Evolutionary conservation across 805 yeast species (phyloP).

Genomic region (Ogataea degrootiae): DNA sequence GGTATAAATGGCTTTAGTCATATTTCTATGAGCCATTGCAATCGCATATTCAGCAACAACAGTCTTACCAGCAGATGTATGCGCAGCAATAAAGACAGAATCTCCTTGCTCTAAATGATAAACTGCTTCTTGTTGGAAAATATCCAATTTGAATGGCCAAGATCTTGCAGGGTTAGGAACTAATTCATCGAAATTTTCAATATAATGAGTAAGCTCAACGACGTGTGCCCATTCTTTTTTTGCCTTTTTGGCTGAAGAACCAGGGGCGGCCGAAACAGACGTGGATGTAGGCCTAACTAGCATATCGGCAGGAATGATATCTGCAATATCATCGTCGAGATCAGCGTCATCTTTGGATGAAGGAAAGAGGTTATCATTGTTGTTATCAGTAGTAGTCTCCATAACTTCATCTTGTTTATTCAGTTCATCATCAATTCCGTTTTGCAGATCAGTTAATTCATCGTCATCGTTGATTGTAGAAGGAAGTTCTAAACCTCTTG

Average conservation of each 20-base stretch:
- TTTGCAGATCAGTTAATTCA: slow-evolving; percentile 4
- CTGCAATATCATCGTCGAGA: slow-evolving; percentile 24
- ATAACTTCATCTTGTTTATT: slow-evolving; percentile 6
- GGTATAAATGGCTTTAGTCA: slow-evolving; percentile 91
- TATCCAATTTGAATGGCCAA: slow-evolving; percentile 94
- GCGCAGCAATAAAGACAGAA: slow-evolving; percentile 98
- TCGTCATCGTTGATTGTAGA: slow-evolving; percentile 7
- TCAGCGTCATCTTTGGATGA: slow-evolving; percentile 5
- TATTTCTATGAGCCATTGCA: slow-evolving; percentile 84
- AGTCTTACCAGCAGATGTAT: slow-evolving; percentile 95
- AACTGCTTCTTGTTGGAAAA: slow-evolving; percentile 94
- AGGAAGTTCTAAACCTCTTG: slow-evolving; percentile 55
- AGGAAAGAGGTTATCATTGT: neutral
- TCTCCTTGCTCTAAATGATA: slow-evolving; percentile 97
- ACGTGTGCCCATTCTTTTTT: slow-evolving; percentile 87
- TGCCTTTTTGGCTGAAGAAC: slow-evolving; percentile 3
- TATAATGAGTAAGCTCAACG: slow-evolving; percentile 77
- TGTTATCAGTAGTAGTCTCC: slow-evolving; percentile 1
- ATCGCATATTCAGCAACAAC: slow-evolving; percentile 97
- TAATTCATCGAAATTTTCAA: slow-evolving; percentile 79
- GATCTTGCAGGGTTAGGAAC: slow-evolving; percentile 90
- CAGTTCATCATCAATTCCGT: slow-evolving; percentile 7
- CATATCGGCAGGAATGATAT: slow-evolving; percentile 25
- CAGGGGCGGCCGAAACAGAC: slow-evolving; percentile 4
- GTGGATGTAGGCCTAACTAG: slow-evolving; percentile 22